Evolutionary conservation across 345 rosid species (phyloP), one percentile per base, ranked within the genome.

Genomic region (Arabidopsis thaliana): DNA sequence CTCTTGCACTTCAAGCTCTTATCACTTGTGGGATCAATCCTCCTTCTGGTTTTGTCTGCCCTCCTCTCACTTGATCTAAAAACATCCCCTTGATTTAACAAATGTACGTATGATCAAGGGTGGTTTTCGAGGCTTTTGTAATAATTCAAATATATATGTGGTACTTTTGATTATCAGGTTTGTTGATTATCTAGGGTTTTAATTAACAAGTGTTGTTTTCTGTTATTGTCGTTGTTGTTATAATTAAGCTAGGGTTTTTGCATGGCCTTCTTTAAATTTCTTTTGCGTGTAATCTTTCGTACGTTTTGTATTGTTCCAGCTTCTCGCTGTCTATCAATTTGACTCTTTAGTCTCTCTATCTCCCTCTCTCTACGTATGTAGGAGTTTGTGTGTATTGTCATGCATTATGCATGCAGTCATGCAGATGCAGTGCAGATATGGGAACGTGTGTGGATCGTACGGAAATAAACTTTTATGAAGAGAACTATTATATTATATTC

Each of bases 1-100:
- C 96, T 34, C 85, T 90, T 79, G 93, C 91, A 68, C 91, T 88
- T 72, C 93, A 90, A 75, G 89, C 78, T 70, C 84, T 90, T 36
- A 66, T 88, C 41, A 84, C 91, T 49, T 90, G 96, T 56, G 96
- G 96, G 42, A 85, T 79, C 83, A 90, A 80, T 20, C 87, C 90
- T 45, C 96, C 93, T 75, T 83, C 91, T 69, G 91, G 90, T 56
- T 90, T 83, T 72, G 73, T 89, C 46, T 90, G 96, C 65, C 87
- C 89, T 74, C 78, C 87, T 71, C 80, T 83, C 65, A 28, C 74
- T 67, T 78, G 70, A 72, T 63, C 56, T 36, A 22, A 40, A 25
- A 57, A 48, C 38, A 33, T 1, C 9, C 49, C 14, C 25, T 38
- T 36, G 52, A 59, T 34, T 45, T 23, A 59, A 71, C 57, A 33